A percentile compares a stretch with the other conserved stretches of the same genome.
Evolutionary conservation across 768 basidiomycete species (phyloP).

Genomic region (Gymnopilus junonius): DNA sequence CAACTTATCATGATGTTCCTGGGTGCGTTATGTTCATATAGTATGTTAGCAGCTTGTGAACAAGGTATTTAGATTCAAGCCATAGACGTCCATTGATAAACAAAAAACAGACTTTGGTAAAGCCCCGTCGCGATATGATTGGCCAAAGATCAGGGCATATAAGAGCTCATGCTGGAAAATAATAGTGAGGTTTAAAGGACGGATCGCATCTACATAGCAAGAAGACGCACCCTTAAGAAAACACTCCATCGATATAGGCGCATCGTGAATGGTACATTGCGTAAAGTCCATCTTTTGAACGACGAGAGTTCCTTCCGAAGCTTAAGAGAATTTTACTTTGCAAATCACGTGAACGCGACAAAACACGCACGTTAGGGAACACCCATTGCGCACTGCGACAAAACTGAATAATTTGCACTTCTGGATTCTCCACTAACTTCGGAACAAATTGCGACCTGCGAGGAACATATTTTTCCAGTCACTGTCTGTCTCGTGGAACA

Average conservation of each 20-base stretch:
- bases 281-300: constrained; percentile 10
- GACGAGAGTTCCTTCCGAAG: constrained; percentile 20
- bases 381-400: constrained; percentile 55
- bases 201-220: neutral
- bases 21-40: constrained; percentile 49
- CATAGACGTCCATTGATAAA: neutral
- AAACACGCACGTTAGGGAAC: constrained; percentile 43
- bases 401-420: constrained; percentile 50
- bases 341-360: neutral
- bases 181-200: neutral
- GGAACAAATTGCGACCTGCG: constrained; percentile 56
- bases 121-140: constrained; percentile 3
- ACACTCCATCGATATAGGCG: constrained; percentile 15
- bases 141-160: constrained; percentile 12
- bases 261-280: constrained; percentile 10
- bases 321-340: neutral
- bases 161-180: constrained; percentile 14
- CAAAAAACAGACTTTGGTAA: constrained; percentile 1
- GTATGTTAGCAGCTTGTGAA: constrained; percentile 17
- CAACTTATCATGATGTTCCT: constrained; percentile 45
- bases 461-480: neutral
- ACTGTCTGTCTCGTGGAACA: neutral
- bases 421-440: constrained; percentile 43
- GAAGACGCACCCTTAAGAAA: constrained; percentile 17
- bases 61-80: neutral